phyloP scores from a whole-genome alignment of 1,139 yeast genomes.

The Yamadazyma pseudoaaseri region DNA sequence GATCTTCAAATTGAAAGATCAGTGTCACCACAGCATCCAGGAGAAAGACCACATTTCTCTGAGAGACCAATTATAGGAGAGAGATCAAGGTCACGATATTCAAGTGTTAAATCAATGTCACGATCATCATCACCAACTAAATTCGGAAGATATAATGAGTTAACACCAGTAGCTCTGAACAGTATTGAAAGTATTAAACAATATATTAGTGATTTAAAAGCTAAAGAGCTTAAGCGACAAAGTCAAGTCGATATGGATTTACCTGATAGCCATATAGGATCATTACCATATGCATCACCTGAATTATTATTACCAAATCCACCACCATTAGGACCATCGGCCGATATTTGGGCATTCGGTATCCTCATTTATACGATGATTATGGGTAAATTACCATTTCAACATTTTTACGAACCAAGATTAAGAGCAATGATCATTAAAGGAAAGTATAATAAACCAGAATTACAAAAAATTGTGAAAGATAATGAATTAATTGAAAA shows the following conservation, averaged over 20 bases:
- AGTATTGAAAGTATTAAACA: slow-evolving; percentile 17
- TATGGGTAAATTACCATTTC: slow-evolving; percentile 76
- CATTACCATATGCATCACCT: slow-evolving; percentile 91
- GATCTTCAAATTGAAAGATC: slow-evolving; percentile 3
- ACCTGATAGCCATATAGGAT: slow-evolving; percentile 76
- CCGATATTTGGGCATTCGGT: slow-evolving; percentile 92
- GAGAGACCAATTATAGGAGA: slow-evolving; percentile 1
- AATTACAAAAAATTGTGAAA: slow-evolving; percentile 37
- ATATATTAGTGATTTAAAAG: slow-evolving; percentile 15
- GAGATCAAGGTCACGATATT: slow-evolving; percentile 1
- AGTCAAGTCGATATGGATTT: slow-evolving; percentile 27
- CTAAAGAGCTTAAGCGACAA: slow-evolving; percentile 17
- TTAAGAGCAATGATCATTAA: slow-evolving; percentile 69
- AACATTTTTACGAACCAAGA: slow-evolving; percentile 78
- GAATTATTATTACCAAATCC: slow-evolving; percentile 69
- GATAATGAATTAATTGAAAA: slow-evolving; percentile 34
- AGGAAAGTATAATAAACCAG: slow-evolving; percentile 55
- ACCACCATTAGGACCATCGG: slow-evolving; percentile 67
- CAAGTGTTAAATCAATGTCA: slow-evolving; percentile 24
- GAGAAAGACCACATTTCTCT: slow-evolving; percentile 5
- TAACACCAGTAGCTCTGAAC: slow-evolving; percentile 7
- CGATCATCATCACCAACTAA: slow-evolving; percentile 15
- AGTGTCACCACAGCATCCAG: slow-evolving; percentile 3
- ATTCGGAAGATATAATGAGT: background rate
- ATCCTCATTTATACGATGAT: slow-evolving; percentile 72